Evolutionary conservation across 352 stramenopile species (phyloP).

Genomic region (Pythium sp.): DNA sequence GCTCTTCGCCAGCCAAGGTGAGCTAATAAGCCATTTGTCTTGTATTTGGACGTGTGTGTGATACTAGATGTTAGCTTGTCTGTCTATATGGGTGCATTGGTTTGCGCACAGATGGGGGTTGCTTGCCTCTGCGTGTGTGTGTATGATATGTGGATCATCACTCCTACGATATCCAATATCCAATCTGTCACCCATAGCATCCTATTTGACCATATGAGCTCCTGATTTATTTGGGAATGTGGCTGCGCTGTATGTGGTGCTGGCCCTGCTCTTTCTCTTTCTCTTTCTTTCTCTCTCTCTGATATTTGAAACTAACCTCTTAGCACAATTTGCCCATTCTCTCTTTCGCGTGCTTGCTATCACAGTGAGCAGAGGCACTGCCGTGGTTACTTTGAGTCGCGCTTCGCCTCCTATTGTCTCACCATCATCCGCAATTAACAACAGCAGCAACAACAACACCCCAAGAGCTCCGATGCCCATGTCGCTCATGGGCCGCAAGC

Average conservation of each 20-base stretch:
- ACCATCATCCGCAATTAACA: not conserved
- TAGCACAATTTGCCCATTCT: not conserved
- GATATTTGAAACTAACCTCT: not conserved
- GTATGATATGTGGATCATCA: too few species aligned
- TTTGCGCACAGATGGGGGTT: too few species aligned
- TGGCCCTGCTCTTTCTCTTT: not conserved
- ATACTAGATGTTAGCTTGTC: not conserved
- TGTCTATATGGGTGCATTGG: not conserved
- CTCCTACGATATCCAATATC: too few species aligned
- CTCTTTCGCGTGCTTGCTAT: not conserved
- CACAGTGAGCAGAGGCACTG: not conserved
- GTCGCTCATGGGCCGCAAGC: not conserved
- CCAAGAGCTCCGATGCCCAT: not conserved
- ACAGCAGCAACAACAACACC: not conserved
- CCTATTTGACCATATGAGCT: not conserved
- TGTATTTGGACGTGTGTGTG: not conserved
- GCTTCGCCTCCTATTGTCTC: not conserved
- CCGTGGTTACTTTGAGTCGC: not conserved
- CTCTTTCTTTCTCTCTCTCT: not conserved
- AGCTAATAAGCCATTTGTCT: too few species aligned
- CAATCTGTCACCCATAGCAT: too few species aligned
- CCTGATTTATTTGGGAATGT: not conserved
- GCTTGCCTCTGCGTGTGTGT: too few species aligned
- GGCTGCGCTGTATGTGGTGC: too few species aligned
- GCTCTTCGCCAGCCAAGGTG: slow-evolving; percentile 8